Percentiles rank a stretch among this genome's conserved stretches.
Evolutionary conservation across 2,329 filamentous ascomycete genomes (phyloP).

Genomic region (Fusarium scirpi): DNA sequence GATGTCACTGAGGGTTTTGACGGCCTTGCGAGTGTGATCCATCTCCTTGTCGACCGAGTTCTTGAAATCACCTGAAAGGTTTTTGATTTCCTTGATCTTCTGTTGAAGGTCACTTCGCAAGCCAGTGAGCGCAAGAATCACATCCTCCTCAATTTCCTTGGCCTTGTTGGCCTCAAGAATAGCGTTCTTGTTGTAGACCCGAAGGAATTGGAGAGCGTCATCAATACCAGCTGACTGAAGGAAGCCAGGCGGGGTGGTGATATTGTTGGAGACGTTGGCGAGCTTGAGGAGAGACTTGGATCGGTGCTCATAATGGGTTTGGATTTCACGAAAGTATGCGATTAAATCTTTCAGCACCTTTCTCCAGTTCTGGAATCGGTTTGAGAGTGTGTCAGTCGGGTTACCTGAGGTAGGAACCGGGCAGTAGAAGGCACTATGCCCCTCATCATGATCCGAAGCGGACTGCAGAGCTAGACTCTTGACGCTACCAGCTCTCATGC

Average conservation of each 20-base stretch:
- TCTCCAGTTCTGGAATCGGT: slow-evolving; percentile 95
- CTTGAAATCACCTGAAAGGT: slow-evolving; percentile 93
- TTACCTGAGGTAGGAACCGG: slow-evolving; percentile 89
- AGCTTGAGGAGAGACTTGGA: slow-evolving; percentile 86
- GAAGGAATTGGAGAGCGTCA: slow-evolving; percentile 84
- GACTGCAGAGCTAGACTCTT: slow-evolving; percentile 81
- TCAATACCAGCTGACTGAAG: slow-evolving; percentile 85
- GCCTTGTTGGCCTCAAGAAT: slow-evolving; percentile 88
- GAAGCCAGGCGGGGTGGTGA: slow-evolving; percentile 79
- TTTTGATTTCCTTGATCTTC: slow-evolving; percentile 99
- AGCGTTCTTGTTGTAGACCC: slow-evolving; percentile 84
- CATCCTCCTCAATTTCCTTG: slow-evolving; percentile 89
- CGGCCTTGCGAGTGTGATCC: slow-evolving; percentile 82
- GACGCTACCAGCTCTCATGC: slow-evolving; percentile 87
- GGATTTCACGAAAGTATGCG: slow-evolving; percentile 91
- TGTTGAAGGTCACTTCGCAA: slow-evolving; percentile 89
- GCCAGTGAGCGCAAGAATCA: slow-evolving; percentile 87
- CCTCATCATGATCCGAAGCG: slow-evolving; percentile 73
- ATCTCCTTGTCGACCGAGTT: slow-evolving; percentile 97
- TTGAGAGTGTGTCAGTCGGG: slow-evolving; percentile 88
- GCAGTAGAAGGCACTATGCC: slow-evolving; percentile 87
- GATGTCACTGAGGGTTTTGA: slow-evolving; percentile 83
- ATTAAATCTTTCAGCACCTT: slow-evolving; percentile 96
- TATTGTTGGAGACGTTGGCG: slow-evolving; percentile 86
- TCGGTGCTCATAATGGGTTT: slow-evolving; percentile 86